Conservation (phyloP, 2,329 filamentous ascomycete genomes). For the Harringtonia aguacate region DNA sequence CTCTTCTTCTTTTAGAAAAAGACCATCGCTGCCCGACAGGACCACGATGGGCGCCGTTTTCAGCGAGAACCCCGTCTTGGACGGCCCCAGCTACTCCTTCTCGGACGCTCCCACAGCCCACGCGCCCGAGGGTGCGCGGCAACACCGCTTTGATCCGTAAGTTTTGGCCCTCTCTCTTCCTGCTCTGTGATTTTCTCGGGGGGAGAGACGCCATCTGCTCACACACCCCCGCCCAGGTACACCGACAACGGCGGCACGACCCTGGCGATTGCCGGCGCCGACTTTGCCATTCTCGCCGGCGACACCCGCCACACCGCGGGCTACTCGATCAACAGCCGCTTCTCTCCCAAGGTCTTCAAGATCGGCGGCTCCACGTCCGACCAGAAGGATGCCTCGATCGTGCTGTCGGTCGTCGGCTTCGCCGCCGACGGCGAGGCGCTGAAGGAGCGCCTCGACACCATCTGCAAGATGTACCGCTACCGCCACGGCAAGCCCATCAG, state of each 20-base stretch:
- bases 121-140: conserved; percentile 41
- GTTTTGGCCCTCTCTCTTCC: conserved; percentile 19
- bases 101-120: conserved; percentile 46
- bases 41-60: conserved; percentile 53
- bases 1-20: too few relatives aligned
- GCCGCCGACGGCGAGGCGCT: conserved; percentile 89
- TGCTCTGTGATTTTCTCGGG: background rate
- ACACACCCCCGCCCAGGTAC: conserved; percentile 52
- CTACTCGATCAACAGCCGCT: conserved; percentile 98
- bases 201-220: too few relatives aligned
- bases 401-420: conserved; percentile 91
- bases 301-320: conserved; percentile 93
- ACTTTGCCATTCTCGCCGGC: conserved; percentile 94
- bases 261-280: conserved; percentile 82
- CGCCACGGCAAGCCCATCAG: conserved; percentile 95
- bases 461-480: conserved; percentile 99
- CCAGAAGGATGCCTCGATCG: conserved; percentile 74
- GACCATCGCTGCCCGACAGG: too few relatives aligned
- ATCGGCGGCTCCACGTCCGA: conserved; percentile 85
- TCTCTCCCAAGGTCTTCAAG: conserved; percentile 91
- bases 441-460: conserved; percentile 83
- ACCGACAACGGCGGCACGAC: conserved; percentile 97
- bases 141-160: conserved; percentile 92
- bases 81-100: conserved; percentile 60
- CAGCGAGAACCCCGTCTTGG: conserved; percentile 58